phyloP scores from a whole-genome alignment of 2,329 filamentous ascomycete genomes.

The Fusarium torreyae region DNA sequence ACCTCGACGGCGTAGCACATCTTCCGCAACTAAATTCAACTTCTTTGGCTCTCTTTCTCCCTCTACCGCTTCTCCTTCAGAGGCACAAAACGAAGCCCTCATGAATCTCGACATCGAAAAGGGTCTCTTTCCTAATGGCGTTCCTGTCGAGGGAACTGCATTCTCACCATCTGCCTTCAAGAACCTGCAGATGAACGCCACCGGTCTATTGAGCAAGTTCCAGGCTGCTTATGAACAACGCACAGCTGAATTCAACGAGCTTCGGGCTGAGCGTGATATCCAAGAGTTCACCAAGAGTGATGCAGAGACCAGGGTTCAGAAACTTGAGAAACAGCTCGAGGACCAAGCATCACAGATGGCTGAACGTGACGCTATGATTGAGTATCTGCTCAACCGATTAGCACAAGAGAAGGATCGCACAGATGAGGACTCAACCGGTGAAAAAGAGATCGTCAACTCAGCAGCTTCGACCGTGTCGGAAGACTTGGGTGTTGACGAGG shows the following conservation, averaged over 20 bases:
- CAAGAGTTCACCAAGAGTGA: constrained; percentile 71
- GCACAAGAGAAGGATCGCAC: constrained; percentile 65
- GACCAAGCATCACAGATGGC: constrained; percentile 68
- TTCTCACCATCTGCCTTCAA: constrained; percentile 74
- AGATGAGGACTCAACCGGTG: constrained; percentile 56
- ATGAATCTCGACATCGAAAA: constrained; percentile 69
- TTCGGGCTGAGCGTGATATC: constrained; percentile 68
- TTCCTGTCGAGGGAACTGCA: constrained; percentile 61
- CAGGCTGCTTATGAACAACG: constrained; percentile 72
- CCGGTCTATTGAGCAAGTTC: constrained; percentile 68
- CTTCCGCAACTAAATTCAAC: constrained; percentile 60
- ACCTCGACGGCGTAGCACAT: constrained; percentile 36
- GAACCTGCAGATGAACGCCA: constrained; percentile 72
- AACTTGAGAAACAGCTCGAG: constrained; percentile 73
- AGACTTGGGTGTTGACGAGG: constrained; percentile 69
- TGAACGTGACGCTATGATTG: constrained; percentile 68
- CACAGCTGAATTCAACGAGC: constrained; percentile 64
- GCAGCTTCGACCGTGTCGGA: constrained; percentile 64
- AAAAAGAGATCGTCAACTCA: constrained; percentile 51
- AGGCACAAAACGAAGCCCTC: constrained; percentile 65
- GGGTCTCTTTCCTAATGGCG: constrained; percentile 65
- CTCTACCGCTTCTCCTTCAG: constrained; percentile 54
- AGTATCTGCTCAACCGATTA: constrained; percentile 65
- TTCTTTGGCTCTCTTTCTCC: constrained; percentile 65
- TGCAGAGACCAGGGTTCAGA: constrained; percentile 65